Evolutionary conservation across 2,329 filamentous ascomycete species (phyloP).

Genomic region (Didymella sp.): DNA sequence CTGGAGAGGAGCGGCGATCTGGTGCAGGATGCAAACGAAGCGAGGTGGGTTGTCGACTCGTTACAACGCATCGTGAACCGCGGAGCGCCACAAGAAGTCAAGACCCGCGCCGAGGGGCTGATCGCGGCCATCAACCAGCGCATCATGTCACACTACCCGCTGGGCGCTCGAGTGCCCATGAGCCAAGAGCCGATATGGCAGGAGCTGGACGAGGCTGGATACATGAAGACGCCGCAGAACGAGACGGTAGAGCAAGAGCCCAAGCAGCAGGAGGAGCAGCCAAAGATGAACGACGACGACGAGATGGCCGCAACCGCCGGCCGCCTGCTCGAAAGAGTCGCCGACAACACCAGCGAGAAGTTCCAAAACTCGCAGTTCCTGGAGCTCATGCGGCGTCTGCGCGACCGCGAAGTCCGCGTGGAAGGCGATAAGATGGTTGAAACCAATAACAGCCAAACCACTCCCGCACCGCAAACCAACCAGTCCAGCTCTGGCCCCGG

Average conservation of each 20-base stretch:
- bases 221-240: constrained; percentile 31
- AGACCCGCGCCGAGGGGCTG: constrained; percentile 34
- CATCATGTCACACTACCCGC: constrained; percentile 47
- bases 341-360: constrained; percentile 72
- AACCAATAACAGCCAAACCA: constrained; percentile 41
- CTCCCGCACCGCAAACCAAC: background rate
- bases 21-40: constrained; percentile 42
- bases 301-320: constrained; percentile 76
- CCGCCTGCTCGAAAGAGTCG: constrained; percentile 71
- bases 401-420: constrained; percentile 74
- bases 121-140: constrained; percentile 44
- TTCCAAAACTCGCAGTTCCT: constrained; percentile 82
- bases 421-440: constrained; percentile 73
- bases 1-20: constrained; percentile 37
- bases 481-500: background rate
- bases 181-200: constrained; percentile 38
- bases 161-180: constrained; percentile 30
- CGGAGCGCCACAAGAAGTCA: constrained; percentile 36
- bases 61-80: constrained; percentile 39
- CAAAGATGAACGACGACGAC: constrained; percentile 59
- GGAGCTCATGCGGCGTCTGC: constrained; percentile 75
- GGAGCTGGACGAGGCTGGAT: constrained; percentile 42
- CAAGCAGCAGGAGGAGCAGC: constrained; percentile 40
- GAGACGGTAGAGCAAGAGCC: constrained; percentile 34
- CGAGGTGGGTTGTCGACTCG: constrained; percentile 42